These are phyloP conservation scores for Pseudofabraea citricarpa DNA, from an alignment of 2,329 filamentous ascomycete species.

Conservation along the genomic window DNA sequence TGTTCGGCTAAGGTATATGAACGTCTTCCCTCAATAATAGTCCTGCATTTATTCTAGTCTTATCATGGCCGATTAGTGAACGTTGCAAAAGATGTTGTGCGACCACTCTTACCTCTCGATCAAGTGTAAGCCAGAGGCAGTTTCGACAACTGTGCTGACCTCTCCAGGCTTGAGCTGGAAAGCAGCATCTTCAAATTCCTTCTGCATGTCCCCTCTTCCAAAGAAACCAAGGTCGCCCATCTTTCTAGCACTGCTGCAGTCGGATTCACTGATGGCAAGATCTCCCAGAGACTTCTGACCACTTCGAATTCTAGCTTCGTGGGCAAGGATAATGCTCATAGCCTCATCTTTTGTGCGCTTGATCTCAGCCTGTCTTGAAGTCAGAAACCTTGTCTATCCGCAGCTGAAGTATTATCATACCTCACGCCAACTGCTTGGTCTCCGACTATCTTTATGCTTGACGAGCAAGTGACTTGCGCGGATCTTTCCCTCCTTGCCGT, in stretches of 20 bases:
- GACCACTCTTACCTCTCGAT: constrained; percentile 70
- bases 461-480: constrained; percentile 88
- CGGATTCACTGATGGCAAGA: constrained; percentile 81
- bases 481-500: constrained; percentile 64
- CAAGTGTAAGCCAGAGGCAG: constrained; percentile 88
- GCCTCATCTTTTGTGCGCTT: constrained; percentile 87
- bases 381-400: neutral
- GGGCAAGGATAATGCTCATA: constrained; percentile 65
- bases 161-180: constrained; percentile 86
- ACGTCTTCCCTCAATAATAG: neutral
- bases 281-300: constrained; percentile 70
- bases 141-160: constrained; percentile 83
- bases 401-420: constrained; percentile 29
- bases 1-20: neutral
- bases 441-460: constrained; percentile 84
- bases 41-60: constrained; percentile 12
- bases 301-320: constrained; percentile 72
- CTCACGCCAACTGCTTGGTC: constrained; percentile 91
- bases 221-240: constrained; percentile 94
- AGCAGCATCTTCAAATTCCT: constrained; percentile 94
- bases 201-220: constrained; percentile 93
- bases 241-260: constrained; percentile 94
- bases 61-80: neutral
- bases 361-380: constrained; percentile 58
- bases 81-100: constrained; percentile 20